Evolutionary conservation across 2,329 filamentous ascomycete genomes (phyloP), one percentile per base, ranked within the genome.

Genomic region (Pseudomassariella vexata): DNA sequence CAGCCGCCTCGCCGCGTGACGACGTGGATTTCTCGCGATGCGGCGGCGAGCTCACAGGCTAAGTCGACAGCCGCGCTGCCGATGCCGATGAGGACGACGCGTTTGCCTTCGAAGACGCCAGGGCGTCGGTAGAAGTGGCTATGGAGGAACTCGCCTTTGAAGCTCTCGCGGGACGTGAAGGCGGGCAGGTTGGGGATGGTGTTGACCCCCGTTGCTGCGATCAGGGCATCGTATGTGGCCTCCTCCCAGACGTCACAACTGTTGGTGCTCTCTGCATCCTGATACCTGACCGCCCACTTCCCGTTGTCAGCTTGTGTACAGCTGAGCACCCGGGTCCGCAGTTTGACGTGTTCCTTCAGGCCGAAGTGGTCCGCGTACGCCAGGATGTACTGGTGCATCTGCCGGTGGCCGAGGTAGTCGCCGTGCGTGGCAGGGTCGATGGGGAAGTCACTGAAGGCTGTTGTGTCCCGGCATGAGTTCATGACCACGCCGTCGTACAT

Each of bases 11-110:
- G 50, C 8, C 55, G 49, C 19, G 56, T 59, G 24, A 63, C 46
- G 22, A 63, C 32, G 35, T 60, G 57, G 21, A 59, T 46, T 33
- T 56, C 48, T n/a, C 40, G 46, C 11, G 54, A 54, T 2, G 48
- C 45, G 2, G 50, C 42, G 2, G 50, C 54, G 30, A 62, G 43
- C 32, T 63, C 60, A 29, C 50, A 56, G 17, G 53, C 52, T 19
- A 63, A 46, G 44, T 65, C 60, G n/a, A 57, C 50, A 4, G 59
- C 59, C 5, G 53, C 57, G 19, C 52, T 56, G 6, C 59, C 59
- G 24, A 62, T 38, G 1, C 58, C 57, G 24, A 63, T 48, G 18
- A 62, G 39, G 6, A 51, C 57, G 5, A 62, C 52, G 24, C 45
- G 52, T 39, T 62, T 60, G 15, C 57, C 56, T 26, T 53, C 52